These are phyloP conservation scores for Pseudocercospora vitis DNA, from an alignment of 2,329 filamentous ascomycete genomes.

Conservation along the genomic window DNA sequence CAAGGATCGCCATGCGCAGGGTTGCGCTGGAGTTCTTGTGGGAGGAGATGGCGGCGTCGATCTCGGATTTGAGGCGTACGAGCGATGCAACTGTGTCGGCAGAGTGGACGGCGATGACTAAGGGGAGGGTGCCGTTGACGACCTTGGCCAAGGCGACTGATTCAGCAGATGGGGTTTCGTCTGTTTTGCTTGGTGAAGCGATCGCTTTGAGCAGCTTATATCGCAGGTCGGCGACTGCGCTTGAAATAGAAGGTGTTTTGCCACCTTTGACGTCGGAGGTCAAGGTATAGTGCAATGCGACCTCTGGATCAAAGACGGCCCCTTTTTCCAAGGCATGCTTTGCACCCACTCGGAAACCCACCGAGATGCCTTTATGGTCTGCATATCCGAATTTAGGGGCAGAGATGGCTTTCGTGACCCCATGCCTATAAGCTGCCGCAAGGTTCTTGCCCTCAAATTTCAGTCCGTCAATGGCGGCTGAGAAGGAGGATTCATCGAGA, in stretches of 20 bases:
- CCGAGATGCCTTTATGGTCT: conserved; percentile 42
- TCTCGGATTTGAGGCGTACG: conserved; percentile 58
- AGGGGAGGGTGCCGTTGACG: conserved; percentile 53
- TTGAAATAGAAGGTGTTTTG: conserved; percentile 54
- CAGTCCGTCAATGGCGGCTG: conserved; percentile 54
- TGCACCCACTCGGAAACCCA: conserved; percentile 40
- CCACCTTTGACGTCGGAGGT: conserved; percentile 49
- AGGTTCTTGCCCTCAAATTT: conserved; percentile 43
- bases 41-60: conserved; percentile 47
- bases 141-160: conserved; percentile 44
- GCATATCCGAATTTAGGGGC: conserved; percentile 35
- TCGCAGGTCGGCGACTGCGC: conserved; percentile 54
- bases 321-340: conserved; percentile 36
- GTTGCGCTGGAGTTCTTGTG: conserved; percentile 14
- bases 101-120: conserved; percentile 61
- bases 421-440: conserved; percentile 40
- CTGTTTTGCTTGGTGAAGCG: conserved; percentile 33
- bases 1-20: conserved; percentile 59
- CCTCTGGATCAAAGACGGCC: conserved; percentile 43
- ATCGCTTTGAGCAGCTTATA: conserved; percentile 56
- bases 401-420: conserved; percentile 42
- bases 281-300: conserved; percentile 53
- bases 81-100: conserved; percentile 63
- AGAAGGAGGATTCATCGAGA: conserved; percentile 55
- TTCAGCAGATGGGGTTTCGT: conserved; percentile 51